Conservation (phyloP, 495 filamentous ascomycete genomes). For the Terfezia claveryi region DNA sequence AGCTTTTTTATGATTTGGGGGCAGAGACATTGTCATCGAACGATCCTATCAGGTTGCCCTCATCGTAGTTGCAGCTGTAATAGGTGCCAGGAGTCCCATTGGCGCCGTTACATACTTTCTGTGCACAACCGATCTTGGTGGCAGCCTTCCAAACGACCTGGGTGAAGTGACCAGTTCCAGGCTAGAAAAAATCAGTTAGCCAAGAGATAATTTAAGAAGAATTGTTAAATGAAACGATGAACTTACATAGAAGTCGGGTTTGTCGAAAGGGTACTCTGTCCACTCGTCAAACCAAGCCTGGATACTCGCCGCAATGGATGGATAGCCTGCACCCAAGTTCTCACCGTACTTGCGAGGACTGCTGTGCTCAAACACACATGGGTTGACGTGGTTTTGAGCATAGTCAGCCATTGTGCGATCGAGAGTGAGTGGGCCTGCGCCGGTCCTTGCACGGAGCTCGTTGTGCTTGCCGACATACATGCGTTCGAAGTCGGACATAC, state of each 20-base stretch:
- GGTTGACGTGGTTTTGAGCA: constrained; percentile 28
- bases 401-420: constrained; percentile 35
- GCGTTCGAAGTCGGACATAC: background rate
- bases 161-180: constrained; percentile 48
- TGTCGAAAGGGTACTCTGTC: constrained; percentile 4
- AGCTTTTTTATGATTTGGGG: constrained; percentile 14
- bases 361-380: constrained; percentile 37
- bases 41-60: constrained; percentile 44
- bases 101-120: constrained; percentile 28
- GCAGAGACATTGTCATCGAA: constrained; percentile 41
- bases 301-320: constrained; percentile 3
- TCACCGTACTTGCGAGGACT: constrained; percentile 8
- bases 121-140: constrained; percentile 50
- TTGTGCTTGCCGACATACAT: constrained; percentile 37
- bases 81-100: constrained; percentile 18
- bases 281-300: constrained; percentile 14
- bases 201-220: no score
- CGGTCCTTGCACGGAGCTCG: constrained; percentile 65
- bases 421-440: constrained; percentile 41
- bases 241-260: constrained; percentile 3
- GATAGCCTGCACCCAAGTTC: constrained; percentile 17
- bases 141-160: constrained; percentile 71
- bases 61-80: constrained; percentile 60
- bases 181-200: background rate
- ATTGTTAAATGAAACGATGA: no score